phyloP scores from a whole-genome alignment of 202 grass and related monocot species.

The Panicum virgatum region DNA sequence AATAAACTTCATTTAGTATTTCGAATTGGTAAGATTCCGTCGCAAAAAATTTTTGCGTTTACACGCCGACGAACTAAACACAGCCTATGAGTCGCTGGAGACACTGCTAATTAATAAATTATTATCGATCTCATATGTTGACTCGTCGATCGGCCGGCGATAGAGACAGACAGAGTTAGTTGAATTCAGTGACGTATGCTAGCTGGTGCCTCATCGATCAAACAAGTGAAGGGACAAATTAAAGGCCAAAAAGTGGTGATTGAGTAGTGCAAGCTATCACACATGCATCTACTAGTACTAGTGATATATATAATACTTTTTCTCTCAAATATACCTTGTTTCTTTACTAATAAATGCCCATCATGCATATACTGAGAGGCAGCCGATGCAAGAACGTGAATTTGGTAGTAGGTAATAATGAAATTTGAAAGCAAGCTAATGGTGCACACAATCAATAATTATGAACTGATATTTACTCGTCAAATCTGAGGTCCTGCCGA shows the following conservation, averaged over 20 bases:
- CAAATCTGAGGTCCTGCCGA: not conserved
- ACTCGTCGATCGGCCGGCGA: not conserved
- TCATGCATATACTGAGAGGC: too few relatives aligned
- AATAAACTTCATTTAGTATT: too few relatives aligned
- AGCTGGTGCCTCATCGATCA: not conserved
- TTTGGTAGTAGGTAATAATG: too few relatives aligned
- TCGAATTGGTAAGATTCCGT: too few relatives aligned
- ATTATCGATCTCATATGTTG: slow-evolving; percentile 15
- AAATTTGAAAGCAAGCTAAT: too few relatives aligned
- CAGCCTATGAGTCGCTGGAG: slow-evolving; percentile 39
- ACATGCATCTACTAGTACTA: not conserved
- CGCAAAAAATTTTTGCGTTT: too few relatives aligned
- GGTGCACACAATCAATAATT: not conserved
- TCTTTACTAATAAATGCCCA: too few relatives aligned
- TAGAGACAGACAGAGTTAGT: slow-evolving; percentile 15
- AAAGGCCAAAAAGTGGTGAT: slow-evolving; percentile 38
- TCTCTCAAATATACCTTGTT: too few relatives aligned
- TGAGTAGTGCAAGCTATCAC: slow-evolving; percentile 51
- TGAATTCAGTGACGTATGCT: slow-evolving; percentile 28
- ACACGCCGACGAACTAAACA: too few relatives aligned
- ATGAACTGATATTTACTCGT: not conserved
- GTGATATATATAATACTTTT: too few relatives aligned
- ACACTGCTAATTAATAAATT: slow-evolving; percentile 36
- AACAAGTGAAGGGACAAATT: slow-evolving; percentile 41
- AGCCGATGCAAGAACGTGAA: too few relatives aligned